Conservation (phyloP, 1,139 yeast genomes). For the Saccharomycopsis crataegensis region DNA sequence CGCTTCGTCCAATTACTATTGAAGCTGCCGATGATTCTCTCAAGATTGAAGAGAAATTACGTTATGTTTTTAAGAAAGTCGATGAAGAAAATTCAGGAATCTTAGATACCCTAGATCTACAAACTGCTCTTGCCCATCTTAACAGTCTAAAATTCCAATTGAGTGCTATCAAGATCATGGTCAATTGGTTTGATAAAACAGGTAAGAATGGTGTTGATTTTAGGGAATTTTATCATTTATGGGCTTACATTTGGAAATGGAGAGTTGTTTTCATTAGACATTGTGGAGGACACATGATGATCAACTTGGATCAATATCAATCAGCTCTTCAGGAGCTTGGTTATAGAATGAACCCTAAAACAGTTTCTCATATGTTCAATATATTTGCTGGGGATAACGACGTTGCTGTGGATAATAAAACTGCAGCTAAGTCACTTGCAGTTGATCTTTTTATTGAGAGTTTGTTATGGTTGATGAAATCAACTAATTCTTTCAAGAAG, state of each 20-base stretch:
- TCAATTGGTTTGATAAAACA: slow-evolving; percentile 49
- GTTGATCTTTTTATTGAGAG: slow-evolving; percentile 81
- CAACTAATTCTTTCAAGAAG: slow-evolving; percentile 72
- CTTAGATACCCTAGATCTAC: slow-evolving; percentile 1
- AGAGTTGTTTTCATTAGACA: slow-evolving; percentile 57
- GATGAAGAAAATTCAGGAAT: neutral
- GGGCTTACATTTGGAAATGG: slow-evolving; percentile 67
- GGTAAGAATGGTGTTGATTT: slow-evolving; percentile 40
- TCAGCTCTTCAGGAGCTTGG: slow-evolving; percentile 64
- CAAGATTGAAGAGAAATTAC: slow-evolving; percentile 6
- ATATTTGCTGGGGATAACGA: slow-evolving; percentile 25
- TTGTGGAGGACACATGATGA: slow-evolving; percentile 44
- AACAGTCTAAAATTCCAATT: slow-evolving; percentile 1
- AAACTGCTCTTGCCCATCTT: neutral
- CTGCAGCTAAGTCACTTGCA: slow-evolving; percentile 47
- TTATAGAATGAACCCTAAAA: slow-evolving; percentile 53
- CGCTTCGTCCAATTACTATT: neutral
- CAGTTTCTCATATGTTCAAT: slow-evolving; percentile 53
- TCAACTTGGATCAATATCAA: slow-evolving; percentile 63
- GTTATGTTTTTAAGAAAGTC: slow-evolving; percentile 10
- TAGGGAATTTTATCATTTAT: slow-evolving; percentile 61
- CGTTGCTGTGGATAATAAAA: slow-evolving; percentile 30
- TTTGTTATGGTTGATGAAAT: slow-evolving; percentile 64
- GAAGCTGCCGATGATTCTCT: slow-evolving; percentile 1
- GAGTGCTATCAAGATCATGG: slow-evolving; percentile 50